Evolutionary conservation across 2,329 filamentous ascomycete species (phyloP), one percentile per base, ranked within the genome.

Genomic region (Thyridium curvatum): DNA sequence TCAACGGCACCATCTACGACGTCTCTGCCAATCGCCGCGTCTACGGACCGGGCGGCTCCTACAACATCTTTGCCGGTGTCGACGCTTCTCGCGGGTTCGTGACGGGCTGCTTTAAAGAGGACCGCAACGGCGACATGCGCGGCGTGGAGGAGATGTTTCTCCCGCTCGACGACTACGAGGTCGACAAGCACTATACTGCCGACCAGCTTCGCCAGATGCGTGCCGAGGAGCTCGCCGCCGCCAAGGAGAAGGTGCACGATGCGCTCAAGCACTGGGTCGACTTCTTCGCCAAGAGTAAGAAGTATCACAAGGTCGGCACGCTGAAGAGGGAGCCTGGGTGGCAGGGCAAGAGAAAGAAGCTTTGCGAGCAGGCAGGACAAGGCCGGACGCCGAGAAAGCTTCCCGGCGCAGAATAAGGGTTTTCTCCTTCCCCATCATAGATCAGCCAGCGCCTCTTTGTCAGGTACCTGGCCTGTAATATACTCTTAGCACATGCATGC

Each of bases 81-180:
- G 93, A 98, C 62, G 90, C 91, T 28, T 80, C 85, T 12, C 83
- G 93, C 35, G 88, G 83, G 15, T 98, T 89, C 61, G 81, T 98
- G 9, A 97, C 93, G 3, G 88, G 87, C 14, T 98, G 93, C 62
- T 98, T 98, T 66, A 68, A 77, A 30, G 83, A 88, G 46, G 93
- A 98, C 68, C 70, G 82, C 26, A 93, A 82, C 2, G 74, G 85
- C 4, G 93, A 98, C 65, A 66, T 96, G 59, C 77, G 86, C 44
- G 93, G 93, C 34, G 83, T 87, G 4, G 93, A 97, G 65, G 75
- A 82, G 46, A 93, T 94, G 77, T 97, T 79, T 63, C 58, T 91
- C 8, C 79, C 79, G 2, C 51, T 78, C 28, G 78, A 83, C 56
- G 71, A 82, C 52, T 67, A 72, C 1, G 68, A 70, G 40, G 72